Conservation (phyloP, 345 rosid species). For the Citrus sp. region DNA sequence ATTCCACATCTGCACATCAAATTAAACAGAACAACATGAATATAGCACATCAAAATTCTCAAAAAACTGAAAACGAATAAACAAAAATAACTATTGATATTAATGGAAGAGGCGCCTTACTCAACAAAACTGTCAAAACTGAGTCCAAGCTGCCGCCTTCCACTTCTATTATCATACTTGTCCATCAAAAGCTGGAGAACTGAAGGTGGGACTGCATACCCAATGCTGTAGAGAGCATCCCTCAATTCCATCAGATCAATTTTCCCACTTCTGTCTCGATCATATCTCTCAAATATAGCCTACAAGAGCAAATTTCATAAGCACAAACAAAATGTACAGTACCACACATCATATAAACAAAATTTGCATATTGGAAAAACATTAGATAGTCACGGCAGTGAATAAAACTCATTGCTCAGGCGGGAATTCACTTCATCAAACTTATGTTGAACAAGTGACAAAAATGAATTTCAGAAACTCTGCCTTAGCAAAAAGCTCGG, state of each 20-base stretch:
- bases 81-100: neutral
- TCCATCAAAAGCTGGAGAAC: conserved; percentile 52
- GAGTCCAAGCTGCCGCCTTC: conserved; percentile 37
- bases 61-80: neutral
- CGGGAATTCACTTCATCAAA: neutral
- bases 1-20: conserved; percentile 59
- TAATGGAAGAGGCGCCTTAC: conserved; percentile 35
- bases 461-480: neutral
- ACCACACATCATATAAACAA: too few relatives aligned
- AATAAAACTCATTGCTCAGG: neutral
- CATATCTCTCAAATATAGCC: conserved; percentile 61
- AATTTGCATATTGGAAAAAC: neutral
- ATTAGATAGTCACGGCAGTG: neutral
- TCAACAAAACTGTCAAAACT: conserved; percentile 61
- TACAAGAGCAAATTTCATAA: conserved; percentile 17
- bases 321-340: neutral
- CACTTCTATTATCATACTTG: conserved; percentile 50
- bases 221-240: conserved; percentile 60
- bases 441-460: neutral
- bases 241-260: conserved; percentile 53
- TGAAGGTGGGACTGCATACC: conserved; percentile 58
- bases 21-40: neutral
- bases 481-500: neutral
- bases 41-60: neutral
- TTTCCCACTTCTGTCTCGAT: conserved; percentile 63